These are phyloP conservation scores for Volvox africanus DNA, from an alignment of 139 green algal genomes.

Conservation along the genomic window DNA sequence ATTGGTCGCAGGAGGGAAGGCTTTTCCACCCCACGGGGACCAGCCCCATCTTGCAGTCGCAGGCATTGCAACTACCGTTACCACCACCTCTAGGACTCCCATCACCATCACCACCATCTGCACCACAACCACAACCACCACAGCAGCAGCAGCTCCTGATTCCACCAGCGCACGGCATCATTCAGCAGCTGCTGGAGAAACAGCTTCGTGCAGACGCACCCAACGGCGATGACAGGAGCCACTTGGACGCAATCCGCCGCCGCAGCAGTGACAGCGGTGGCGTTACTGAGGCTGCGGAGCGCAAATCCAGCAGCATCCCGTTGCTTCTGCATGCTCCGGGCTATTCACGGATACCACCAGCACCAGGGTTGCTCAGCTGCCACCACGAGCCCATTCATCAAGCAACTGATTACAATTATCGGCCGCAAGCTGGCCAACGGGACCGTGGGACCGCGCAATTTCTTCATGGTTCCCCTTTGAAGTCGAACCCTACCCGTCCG, in stretches of 20 bases:
- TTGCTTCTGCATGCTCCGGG: not conserved
- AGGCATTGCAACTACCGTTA: too few species aligned
- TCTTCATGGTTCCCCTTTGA: too few species aligned
- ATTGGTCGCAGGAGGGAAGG: not conserved
- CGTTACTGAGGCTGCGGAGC: not conserved
- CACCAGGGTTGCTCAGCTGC: not conserved
- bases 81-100: too few species aligned
- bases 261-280: not conserved
- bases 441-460: too few species aligned
- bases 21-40: too few species aligned
- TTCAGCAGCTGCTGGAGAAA: too few species aligned
- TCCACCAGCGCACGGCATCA: not conserved
- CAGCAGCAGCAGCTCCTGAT: slow-evolving; percentile 4
- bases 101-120: not conserved
- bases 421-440: too few species aligned
- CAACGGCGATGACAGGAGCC: not conserved
- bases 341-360: not conserved
- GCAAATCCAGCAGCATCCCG: not conserved
- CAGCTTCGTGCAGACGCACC: too few species aligned
- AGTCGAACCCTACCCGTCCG: too few species aligned
- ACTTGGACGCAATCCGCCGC: not conserved
- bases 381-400: not conserved
- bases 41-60: too few species aligned
- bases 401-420: too few species aligned
- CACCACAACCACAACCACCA: not conserved